Conservation (phyloP, 768 basidiomycete genomes). For the Rickenella mellea region DNA sequence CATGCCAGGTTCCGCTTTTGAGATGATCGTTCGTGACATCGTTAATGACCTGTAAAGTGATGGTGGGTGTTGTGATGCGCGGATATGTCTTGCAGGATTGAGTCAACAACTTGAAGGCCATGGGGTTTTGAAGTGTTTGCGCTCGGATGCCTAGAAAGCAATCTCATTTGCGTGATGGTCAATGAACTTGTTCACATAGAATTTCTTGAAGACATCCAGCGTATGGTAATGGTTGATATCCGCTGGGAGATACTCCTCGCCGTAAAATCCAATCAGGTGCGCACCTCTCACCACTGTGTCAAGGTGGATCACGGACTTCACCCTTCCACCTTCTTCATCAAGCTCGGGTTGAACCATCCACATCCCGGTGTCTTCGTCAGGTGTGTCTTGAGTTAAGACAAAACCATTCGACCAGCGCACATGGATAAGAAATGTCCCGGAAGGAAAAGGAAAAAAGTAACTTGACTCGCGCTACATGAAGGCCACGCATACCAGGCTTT, state of each 20-base stretch:
- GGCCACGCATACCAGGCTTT: slow-evolving; percentile 16
- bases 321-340: background rate
- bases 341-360: slow-evolving; percentile 19
- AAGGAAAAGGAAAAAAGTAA: slow-evolving; percentile 23
- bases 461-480: slow-evolving; percentile 16
- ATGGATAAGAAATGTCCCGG: slow-evolving; percentile 4
- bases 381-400: slow-evolving; percentile 3
- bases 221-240: slow-evolving; percentile 12
- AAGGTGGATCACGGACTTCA: slow-evolving; percentile 14
- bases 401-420: slow-evolving; percentile 23
- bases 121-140: no score
- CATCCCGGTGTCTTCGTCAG: slow-evolving; percentile 22
- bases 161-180: slow-evolving; percentile 21
- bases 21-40: slow-evolving; percentile 80
- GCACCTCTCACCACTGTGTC: slow-evolving; percentile 18
- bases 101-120: no score
- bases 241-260: slow-evolving; percentile 11
- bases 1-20: slow-evolving; percentile 92
- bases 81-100: no score
- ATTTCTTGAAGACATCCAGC: slow-evolving; percentile 16
- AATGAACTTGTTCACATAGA: slow-evolving; percentile 21
- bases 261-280: slow-evolving; percentile 22
- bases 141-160: no score
- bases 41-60: slow-evolving; percentile 72
- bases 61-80: no score